These are phyloP conservation scores for Fragilaria radians DNA, from an alignment of 108 stramenopile genomes.

Conservation along the genomic window DNA sequence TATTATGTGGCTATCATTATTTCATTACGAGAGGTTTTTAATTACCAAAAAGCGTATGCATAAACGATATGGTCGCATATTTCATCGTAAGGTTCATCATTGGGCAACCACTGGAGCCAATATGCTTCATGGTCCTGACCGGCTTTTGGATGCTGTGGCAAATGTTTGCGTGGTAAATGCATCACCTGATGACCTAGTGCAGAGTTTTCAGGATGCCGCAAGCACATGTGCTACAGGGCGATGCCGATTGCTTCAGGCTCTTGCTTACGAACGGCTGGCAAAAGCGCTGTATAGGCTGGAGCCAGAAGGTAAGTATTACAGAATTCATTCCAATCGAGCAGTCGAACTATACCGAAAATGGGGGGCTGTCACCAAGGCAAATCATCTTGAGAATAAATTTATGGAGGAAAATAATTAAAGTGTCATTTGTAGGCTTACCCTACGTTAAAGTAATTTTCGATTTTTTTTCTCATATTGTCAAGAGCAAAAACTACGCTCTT, in stretches of 20 bases:
- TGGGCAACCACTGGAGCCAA: neutral
- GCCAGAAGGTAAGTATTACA: neutral
- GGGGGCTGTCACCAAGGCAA: neutral
- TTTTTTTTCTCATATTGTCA: too few species aligned
- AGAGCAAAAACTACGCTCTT: too few species aligned
- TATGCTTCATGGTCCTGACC: neutral
- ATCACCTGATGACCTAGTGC: neutral
- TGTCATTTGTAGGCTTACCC: too few species aligned
- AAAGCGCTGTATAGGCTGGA: neutral
- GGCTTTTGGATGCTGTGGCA: neutral
- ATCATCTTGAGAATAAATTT: too few species aligned
- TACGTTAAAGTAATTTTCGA: too few species aligned
- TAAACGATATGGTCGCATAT: neutral
- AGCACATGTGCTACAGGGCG: neutral
- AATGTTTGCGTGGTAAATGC: neutral
- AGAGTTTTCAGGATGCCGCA: neutral
- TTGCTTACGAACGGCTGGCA: neutral
- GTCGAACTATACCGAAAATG: neutral
- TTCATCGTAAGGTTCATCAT: neutral
- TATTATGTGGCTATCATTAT: neutral
- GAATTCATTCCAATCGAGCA: neutral
- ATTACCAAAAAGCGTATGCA: neutral
- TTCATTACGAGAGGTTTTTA: neutral
- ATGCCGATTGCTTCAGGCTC: neutral
- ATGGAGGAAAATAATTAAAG: too few species aligned